A percentile compares a stretch with the other conserved stretches of the same genome.
phyloP scores from a whole-genome alignment of 1,284 basidiomycete species.

The Tilletia indica region DNA sequence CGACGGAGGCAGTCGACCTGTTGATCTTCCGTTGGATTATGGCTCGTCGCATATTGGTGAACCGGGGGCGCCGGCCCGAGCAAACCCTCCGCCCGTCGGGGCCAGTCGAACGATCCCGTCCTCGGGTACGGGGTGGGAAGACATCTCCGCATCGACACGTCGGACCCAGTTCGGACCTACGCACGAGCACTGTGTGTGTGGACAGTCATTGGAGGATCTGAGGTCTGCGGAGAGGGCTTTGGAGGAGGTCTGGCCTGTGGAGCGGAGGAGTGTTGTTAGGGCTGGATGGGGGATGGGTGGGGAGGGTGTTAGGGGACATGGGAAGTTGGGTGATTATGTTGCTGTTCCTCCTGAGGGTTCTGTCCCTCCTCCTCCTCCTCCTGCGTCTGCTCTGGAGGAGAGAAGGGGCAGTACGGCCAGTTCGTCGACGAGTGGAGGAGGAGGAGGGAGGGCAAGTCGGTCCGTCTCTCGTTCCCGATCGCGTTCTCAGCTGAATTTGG shows the following conservation, averaged over 20 bases:
- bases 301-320: slow-evolving; percentile 32
- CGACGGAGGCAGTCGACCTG: not conserved
- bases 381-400: not conserved
- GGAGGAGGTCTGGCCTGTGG: slow-evolving; percentile 40
- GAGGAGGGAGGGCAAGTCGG: not conserved
- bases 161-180: slow-evolving; percentile 38
- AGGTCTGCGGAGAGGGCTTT: slow-evolving; percentile 42
- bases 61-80: slow-evolving; percentile 26
- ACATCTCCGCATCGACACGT: slow-evolving; percentile 33
- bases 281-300: not conserved
- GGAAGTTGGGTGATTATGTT: slow-evolving; percentile 46
- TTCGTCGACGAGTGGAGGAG: not conserved
- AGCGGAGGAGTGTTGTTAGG: slow-evolving; percentile 32
- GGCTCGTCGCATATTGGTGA: slow-evolving; percentile 18
- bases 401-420: slow-evolving; percentile 1
- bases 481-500: not conserved
- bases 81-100: not conserved
- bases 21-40: slow-evolving; percentile 36
- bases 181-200: slow-evolving; percentile 55
- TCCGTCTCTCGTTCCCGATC: slow-evolving; percentile 8
- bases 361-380: not conserved
- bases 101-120: not conserved
- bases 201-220: slow-evolving; percentile 50
- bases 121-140: slow-evolving; percentile 18
- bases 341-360: not conserved